Base-by-base conservation (phyloP, 371 early-diverging fungal genomes). In the Syncephalastrum sp. region DNA sequence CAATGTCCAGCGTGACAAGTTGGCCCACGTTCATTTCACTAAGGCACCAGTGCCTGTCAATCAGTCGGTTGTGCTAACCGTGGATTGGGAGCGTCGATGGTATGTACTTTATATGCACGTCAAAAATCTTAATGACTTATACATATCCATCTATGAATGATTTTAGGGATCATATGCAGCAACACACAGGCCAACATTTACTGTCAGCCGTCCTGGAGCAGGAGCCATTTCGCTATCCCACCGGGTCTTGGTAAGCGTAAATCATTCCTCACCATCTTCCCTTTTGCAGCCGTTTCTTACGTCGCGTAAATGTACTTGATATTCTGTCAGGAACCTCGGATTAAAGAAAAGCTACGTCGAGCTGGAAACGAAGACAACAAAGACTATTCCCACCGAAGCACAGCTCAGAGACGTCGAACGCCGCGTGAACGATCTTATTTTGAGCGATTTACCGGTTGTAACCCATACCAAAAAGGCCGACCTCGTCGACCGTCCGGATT, bases 161-260 rank as follows among this genome's bases (percentile, higher is more conserved):
- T 33, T 33, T 33, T 15, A 65, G 65, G 59, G 91, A 91, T 54
- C 84, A 86, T 57, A 84, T 89, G 77, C 91, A 90, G 64, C 92
- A 91, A 59, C 92, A 91, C 63, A 83, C 80, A 56, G 90, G 90
- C 1, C 92, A 91, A 54, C 92, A 91, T 62, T 69, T 91, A 38
- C 64, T 91, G 1, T 83, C 84, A 54, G 91, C 90, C 3, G 65
- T 89, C 14, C 73, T 91, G n/a, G 88, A 85, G 56, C 72, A 75
- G 50, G 68, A 60, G 13, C 82, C 80, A 14, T 82, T 79, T 54
- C 66, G 70, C 10, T 67, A 82, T 24, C 75, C 79, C 7, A 91
- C 92, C 0, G 71, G 85, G 3, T 81, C 83, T n/a, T 91, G 92
- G 90, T 78, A 55, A 64, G 59, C 41, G 21, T 25, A 33, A 10